A percentile compares a stretch with the other conserved stretches of the same genome.
These are phyloP conservation scores for Henningerozyma blattae DNA, from an alignment of 805 yeast genomes.

Conservation along the genomic window DNA sequence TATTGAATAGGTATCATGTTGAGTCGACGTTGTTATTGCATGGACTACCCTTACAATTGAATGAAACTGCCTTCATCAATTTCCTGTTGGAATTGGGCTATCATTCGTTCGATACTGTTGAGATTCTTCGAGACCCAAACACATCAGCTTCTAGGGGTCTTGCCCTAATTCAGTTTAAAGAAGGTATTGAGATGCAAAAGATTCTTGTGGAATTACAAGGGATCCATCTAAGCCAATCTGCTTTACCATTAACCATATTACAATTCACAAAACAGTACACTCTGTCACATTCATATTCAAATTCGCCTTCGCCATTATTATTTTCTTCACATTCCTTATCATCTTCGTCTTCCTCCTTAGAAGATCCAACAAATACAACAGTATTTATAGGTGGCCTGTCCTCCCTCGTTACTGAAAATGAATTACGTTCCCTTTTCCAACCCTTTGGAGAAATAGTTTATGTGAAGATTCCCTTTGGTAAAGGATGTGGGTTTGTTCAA, in stretches of 20 bases:
- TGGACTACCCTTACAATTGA: neutral
- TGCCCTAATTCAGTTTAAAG: neutral
- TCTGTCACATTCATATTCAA: too few species aligned
- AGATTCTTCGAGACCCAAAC: neutral
- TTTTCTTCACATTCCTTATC: too few species aligned
- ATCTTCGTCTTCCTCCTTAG: too few species aligned
- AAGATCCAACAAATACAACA: conserved; percentile 29
- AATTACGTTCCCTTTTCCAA: conserved; percentile 48
- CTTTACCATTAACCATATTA: too few species aligned
- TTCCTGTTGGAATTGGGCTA: neutral
- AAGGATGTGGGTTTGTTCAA: conserved; percentile 70
- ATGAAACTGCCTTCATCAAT: neutral
- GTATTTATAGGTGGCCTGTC: conserved; percentile 71
- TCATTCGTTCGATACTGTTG: neutral
- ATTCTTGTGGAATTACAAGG: too few species aligned
- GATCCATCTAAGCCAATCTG: too few species aligned
- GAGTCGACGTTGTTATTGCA: neutral
- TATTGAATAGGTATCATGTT: too few species aligned
- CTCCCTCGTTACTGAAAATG: conserved; percentile 45
- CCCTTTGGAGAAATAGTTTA: conserved; percentile 63
- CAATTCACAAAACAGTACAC: too few species aligned
- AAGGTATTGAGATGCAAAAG: too few species aligned
- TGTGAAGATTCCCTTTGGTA: conserved; percentile 67
- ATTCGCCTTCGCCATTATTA: too few species aligned
- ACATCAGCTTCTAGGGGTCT: neutral